Evolutionary conservation across 495 filamentous ascomycete genomes (phyloP).

Genomic region (Penicillium paradoxum): DNA sequence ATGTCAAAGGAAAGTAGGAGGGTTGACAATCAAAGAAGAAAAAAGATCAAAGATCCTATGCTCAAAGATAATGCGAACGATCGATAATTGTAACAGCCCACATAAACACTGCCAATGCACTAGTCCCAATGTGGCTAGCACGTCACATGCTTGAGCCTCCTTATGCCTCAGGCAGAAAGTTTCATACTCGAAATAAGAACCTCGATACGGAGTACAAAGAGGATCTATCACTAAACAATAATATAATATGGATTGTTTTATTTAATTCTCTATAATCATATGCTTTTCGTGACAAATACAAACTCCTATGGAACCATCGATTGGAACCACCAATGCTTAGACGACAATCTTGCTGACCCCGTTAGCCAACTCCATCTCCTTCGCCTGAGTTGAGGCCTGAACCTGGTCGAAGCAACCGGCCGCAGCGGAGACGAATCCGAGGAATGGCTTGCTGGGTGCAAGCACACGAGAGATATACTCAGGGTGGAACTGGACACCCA

Average conservation of each 20-base stretch:
- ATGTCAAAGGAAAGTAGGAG: not conserved
- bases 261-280: conserved; percentile 8
- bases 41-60: conserved; percentile 12
- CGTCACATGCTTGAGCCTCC: conserved; percentile 21
- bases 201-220: not conserved
- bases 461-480: conserved; percentile 74
- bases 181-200: not conserved
- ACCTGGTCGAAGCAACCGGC: conserved; percentile 56
- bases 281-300: conserved; percentile 10
- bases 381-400: conserved; percentile 16
- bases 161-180: not conserved
- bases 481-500: conserved; percentile 86
- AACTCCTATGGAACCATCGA: conserved; percentile 4
- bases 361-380: conserved; percentile 13
- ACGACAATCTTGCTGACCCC: conserved; percentile 12
- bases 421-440: conserved; percentile 81
- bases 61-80: conserved; percentile 20
- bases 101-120: conserved; percentile 16
- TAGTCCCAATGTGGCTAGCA: conserved; percentile 15
- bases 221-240: not conserved
- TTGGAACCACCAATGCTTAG: conserved; percentile 4
- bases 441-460: conserved; percentile 68
- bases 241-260: not conserved
- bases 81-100: conserved; percentile 24
- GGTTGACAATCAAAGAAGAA: not conserved